A percentile compares a stretch with the other conserved stretches of the same genome.
Evolutionary conservation across 805 yeast species (phyloP).

Genomic region (Yamadazyma takamatsuzukensis): DNA sequence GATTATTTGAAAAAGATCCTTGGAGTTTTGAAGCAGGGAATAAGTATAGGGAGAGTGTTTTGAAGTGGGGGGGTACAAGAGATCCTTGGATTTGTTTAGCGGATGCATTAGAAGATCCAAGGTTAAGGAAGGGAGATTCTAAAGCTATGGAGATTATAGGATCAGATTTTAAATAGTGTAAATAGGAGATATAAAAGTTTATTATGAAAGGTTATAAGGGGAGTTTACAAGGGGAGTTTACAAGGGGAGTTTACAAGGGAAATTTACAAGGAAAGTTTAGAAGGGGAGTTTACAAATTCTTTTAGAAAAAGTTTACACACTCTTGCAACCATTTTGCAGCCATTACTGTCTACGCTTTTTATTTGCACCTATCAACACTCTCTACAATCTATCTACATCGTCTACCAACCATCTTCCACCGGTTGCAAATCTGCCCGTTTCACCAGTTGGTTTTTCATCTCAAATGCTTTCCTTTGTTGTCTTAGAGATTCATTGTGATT

Average conservation of each 20-base stretch:
- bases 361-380: no score
- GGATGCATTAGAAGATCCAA: constrained; percentile 65
- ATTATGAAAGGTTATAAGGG: no score
- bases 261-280: no score
- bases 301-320: no score
- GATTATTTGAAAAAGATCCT: constrained; percentile 68
- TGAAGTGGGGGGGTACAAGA: constrained; percentile 91
- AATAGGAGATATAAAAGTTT: no score
- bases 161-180: constrained; percentile 4
- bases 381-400: no score
- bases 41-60: constrained; percentile 61
- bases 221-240: no score
- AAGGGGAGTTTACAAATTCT: no score
- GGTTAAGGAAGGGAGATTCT: constrained; percentile 61
- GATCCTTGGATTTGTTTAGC: constrained; percentile 88
- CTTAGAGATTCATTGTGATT: constrained; percentile 25
- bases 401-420: no score
- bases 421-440: constrained; percentile 28
- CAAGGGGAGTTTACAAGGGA: no score
- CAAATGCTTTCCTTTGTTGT: constrained; percentile 23
- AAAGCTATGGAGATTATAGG: constrained; percentile 57
- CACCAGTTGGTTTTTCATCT: constrained; percentile 14
- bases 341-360: no score
- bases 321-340: no score
- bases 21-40: constrained; percentile 71